Base-by-base conservation (phyloP, 371 early-diverging fungal genomes). In the Basidiobolus meristosporus region DNA sequence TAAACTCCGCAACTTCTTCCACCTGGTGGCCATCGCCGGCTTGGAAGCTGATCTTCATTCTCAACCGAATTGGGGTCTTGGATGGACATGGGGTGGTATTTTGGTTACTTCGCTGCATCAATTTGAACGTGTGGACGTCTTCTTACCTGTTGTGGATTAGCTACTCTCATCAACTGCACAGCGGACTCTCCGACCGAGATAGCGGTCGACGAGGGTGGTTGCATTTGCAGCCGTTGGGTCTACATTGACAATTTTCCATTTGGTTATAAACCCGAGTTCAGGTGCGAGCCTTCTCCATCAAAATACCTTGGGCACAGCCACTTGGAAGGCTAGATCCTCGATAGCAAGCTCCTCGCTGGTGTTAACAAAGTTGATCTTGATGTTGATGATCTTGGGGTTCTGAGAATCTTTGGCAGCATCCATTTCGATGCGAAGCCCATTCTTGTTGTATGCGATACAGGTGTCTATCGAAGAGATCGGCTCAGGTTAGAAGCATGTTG, bases 291-390 rank as follows among this genome's bases (percentile, higher is more conserved):
- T n/a, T n/a, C n/a, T n/a, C n/a, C n/a, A n/a, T n/a, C n/a, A n/a
- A n/a, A n/a, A n/a, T n/a, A n/a, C n/a, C n/a, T 84, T 86, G 19
- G 89, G 90, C 12, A 95, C 91, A 1, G 95, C 95, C 5, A 85
- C 91, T 57, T 85, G 79, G 56, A 95, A 82, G 35, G 65, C 63
- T 14, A 91, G 44, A 11, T 69, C 61, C 14, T 60, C 55, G 20
- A 91, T 57, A 5, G 59, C 40, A 2, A 60, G 63, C 22, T 57
- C 55, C 37, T 45, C 52, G 30, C 75, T 68, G 26, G 57, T 48
- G 47, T 83, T 89, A 21, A 46, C 47, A 56, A 90, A 89, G 9
- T 59, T 59, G 2, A 77, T 74, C 22, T 62, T 60, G 26, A 91
- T 63, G 44, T 69, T 78, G 38, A 73, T 57, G 36, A 74, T 60